Conservation (phyloP, 73 alveolate species). For the Paramecium octaurelia region DNA sequence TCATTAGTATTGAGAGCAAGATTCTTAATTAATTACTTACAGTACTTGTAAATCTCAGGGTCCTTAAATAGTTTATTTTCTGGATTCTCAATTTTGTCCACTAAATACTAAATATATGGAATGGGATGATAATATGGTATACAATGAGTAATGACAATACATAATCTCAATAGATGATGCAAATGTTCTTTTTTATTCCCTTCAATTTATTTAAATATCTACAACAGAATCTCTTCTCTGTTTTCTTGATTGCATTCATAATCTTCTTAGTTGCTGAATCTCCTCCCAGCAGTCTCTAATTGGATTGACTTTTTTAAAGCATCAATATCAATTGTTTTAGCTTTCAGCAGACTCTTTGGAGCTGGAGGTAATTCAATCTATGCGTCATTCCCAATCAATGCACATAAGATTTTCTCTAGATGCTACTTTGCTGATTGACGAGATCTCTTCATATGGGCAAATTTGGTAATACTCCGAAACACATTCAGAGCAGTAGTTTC, state of each 20-base stretch:
- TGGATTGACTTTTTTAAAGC: not conserved
- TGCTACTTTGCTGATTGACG: not conserved
- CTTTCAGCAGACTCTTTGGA: not conserved
- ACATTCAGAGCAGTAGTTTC: not conserved
- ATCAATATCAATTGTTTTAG: not conserved
- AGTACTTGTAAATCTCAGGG: not conserved
- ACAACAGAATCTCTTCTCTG: not conserved
- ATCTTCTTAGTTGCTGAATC: not conserved
- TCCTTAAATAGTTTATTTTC: not conserved
- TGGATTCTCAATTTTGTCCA: not conserved
- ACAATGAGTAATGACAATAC: not conserved
- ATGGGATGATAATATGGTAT: not conserved
- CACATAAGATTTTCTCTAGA: not conserved
- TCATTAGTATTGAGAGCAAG: not conserved
- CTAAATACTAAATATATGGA: not conserved
- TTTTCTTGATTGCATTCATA: not conserved
- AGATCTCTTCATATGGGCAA: constrained; percentile 19
- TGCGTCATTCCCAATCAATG: not conserved
- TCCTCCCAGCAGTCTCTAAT: not conserved
- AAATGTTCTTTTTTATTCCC: not conserved
- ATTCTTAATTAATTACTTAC: not conserved
- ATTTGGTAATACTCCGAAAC: not conserved
- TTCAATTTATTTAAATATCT: not conserved
- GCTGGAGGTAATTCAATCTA: not conserved
- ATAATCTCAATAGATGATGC: not conserved